Percentiles rank a stretch among this genome's conserved stretches.
Conservation (phyloP, 2,329 filamentous ascomycete genomes). For the Cordyceps tenuipes region DNA sequence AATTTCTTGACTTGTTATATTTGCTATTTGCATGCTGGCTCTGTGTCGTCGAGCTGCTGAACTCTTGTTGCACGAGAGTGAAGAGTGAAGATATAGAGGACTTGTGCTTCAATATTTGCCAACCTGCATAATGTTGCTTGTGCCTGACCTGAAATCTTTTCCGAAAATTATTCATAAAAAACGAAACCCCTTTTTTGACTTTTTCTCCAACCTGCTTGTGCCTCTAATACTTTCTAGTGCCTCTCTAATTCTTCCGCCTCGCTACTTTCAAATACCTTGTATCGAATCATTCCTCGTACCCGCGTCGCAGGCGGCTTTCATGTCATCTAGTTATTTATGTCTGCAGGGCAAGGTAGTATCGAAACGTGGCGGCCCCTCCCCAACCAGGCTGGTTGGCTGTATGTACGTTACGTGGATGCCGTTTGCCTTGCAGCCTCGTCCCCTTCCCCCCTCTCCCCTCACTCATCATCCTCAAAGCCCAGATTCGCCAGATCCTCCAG, state of each 20-base stretch:
- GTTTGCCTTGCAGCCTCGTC: background rate
- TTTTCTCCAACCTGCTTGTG: background rate
- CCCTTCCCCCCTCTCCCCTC: background rate
- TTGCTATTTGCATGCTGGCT: background rate
- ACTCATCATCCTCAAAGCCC: constrained; percentile 22
- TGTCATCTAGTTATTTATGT: background rate
- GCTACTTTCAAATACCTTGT: background rate
- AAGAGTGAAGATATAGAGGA: background rate
- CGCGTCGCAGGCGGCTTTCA: background rate
- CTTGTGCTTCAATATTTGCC: background rate
- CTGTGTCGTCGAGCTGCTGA: background rate
- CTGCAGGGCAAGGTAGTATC: background rate
- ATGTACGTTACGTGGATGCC: background rate
- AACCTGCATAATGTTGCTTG: no score
- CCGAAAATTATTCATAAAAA: no score
- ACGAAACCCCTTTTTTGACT: no score
- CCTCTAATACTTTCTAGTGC: background rate
- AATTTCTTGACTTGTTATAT: background rate
- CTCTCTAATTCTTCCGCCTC: background rate
- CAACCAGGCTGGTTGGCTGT: background rate
- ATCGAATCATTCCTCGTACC: background rate
- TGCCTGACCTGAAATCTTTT: no score
- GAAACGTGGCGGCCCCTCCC: background rate
- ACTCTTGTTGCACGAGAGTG: background rate
- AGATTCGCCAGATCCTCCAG: constrained; percentile 22